These are phyloP conservation scores for Abrus pulchellus DNA, from an alignment of 306 rosid species.

Conservation along the genomic window DNA sequence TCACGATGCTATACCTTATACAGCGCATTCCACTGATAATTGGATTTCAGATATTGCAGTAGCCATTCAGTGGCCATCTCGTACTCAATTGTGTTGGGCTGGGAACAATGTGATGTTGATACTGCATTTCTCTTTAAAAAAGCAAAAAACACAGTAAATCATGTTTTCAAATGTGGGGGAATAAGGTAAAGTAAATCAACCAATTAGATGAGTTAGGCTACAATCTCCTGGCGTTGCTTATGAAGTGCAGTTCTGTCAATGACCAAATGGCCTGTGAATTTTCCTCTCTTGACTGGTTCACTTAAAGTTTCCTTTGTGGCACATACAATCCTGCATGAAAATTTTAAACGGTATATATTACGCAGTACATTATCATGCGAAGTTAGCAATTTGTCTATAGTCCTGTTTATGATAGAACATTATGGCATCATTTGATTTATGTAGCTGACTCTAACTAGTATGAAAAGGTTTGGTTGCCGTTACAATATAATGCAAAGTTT, in stretches of 20 bases:
- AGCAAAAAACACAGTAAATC: slow-evolving; percentile 24
- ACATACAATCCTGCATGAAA: slow-evolving; percentile 50
- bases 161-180: neutral
- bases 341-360: neutral
- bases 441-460: neutral
- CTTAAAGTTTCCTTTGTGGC: slow-evolving; percentile 50
- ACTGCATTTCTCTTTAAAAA: slow-evolving; percentile 63
- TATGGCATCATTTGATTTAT: no score
- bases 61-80: slow-evolving; percentile 61
- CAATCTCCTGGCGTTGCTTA: slow-evolving; percentile 57
- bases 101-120: slow-evolving; percentile 76
- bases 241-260: slow-evolving; percentile 21
- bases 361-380: neutral
- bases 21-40: slow-evolving; percentile 57
- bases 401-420: no score
- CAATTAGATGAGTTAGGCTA: slow-evolving; percentile 32
- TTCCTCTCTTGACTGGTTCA: slow-evolving; percentile 40
- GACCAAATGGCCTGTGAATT: slow-evolving; percentile 56
- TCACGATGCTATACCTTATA: slow-evolving; percentile 49
- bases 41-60: slow-evolving; percentile 46
- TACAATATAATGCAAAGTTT: neutral
- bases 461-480: neutral
- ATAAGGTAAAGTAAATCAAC: neutral
- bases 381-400: no score
- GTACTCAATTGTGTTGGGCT: slow-evolving; percentile 63